Conservation (phyloP, 73 alveolate genomes). For the Symbiodinium natans region DNA sequence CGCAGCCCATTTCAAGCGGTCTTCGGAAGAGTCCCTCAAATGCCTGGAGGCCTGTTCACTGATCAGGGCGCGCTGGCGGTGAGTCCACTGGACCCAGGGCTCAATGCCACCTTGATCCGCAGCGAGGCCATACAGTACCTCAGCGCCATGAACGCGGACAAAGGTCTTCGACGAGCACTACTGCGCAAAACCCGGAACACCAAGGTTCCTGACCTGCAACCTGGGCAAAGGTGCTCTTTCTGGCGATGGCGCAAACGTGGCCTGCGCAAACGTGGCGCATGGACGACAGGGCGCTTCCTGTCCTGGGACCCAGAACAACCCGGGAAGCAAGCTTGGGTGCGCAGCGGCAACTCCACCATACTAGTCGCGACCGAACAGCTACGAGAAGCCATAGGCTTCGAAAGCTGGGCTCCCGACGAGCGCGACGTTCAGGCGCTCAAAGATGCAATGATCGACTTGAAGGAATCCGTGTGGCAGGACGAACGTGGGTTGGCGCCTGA, state of each 20-base stretch:
- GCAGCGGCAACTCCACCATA: not conserved
- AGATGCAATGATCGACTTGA: not conserved
- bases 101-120: not conserved
- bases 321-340: slow-evolving; percentile 23
- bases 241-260: slow-evolving; percentile 25
- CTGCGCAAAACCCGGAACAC: slow-evolving; percentile 25
- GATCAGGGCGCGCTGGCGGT: not conserved
- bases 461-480: not conserved
- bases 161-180: not conserved
- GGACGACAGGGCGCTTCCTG: not conserved
- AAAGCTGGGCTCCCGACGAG: slow-evolving; percentile 14
- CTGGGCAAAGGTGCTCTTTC: slow-evolving; percentile 15
- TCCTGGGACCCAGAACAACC: not conserved
- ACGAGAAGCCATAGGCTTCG: slow-evolving; percentile 25
- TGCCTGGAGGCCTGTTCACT: not conserved
- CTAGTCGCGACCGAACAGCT: slow-evolving; percentile 42
- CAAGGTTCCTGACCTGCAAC: not conserved
- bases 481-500: not conserved
- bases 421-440: not conserved
- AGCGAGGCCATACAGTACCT: slow-evolving; percentile 2
- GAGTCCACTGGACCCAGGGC: not conserved
- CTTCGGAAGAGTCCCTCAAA: not conserved
- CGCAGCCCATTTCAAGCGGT: slow-evolving; percentile 33
- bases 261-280: not conserved
- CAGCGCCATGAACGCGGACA: not conserved